Conservation (phyloP, 148 eudicot species). For the Chenopodium berlandieri region DNA sequence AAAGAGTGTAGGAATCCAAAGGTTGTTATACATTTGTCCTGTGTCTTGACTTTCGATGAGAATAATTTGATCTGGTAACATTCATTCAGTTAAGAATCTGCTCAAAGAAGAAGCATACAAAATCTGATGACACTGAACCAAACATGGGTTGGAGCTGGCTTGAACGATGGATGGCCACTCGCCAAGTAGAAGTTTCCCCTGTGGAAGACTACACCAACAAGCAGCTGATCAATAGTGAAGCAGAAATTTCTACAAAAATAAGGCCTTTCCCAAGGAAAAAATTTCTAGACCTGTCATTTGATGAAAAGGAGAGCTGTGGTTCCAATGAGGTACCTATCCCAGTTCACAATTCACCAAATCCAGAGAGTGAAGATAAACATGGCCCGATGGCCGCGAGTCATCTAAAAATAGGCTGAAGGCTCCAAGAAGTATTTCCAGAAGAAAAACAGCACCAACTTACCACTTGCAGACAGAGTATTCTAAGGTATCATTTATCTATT, state of each 20-base stretch:
- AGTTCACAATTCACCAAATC: conserved; percentile 19
- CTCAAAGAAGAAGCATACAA: conserved; percentile 61
- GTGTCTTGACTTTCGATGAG: neutral
- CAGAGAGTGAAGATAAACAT: conserved; percentile 29
- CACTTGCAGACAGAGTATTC: conserved; percentile 33
- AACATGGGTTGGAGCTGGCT: conserved; percentile 85
- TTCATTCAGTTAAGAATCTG: conserved; percentile 59
- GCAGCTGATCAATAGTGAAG: conserved; percentile 31
- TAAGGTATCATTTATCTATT: conserved; percentile 28
- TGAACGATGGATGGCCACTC: conserved; percentile 94
- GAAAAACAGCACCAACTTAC: conserved; percentile 45
- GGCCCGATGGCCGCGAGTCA: conserved; percentile 18
- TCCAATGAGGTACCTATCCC: conserved; percentile 71
- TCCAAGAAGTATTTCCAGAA: conserved; percentile 40
- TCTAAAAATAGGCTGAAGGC: conserved; percentile 34
- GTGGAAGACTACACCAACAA: conserved; percentile 37
- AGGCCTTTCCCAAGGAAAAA: conserved; percentile 32
- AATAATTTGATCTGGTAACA: neutral
- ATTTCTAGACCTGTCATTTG: conserved; percentile 46
- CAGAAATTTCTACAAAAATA: conserved; percentile 25
- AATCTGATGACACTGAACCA: conserved; percentile 41
- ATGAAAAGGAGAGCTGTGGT: conserved; percentile 85
- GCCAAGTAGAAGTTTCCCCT: conserved; percentile 45
- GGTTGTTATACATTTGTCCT: neutral
- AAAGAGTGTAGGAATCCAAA: neutral